Conservation (phyloP, 352 stramenopile species). For the Hyphochytrium catenoides region DNA sequence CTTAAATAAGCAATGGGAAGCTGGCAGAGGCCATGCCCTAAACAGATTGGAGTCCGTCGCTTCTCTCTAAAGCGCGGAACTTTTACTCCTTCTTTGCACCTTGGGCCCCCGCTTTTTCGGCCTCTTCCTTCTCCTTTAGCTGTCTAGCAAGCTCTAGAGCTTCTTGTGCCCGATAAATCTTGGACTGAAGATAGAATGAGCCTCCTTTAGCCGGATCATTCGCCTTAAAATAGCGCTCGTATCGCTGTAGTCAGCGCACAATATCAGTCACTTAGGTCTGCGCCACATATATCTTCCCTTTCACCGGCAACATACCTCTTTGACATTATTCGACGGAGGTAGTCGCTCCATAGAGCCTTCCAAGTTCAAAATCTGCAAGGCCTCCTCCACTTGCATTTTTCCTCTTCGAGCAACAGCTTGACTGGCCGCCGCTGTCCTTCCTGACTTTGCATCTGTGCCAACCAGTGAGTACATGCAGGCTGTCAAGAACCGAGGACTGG, state of each 20-base stretch:
- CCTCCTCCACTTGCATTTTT: slow-evolving; percentile 37
- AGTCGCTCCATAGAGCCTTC: too few species aligned
- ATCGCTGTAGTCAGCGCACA: too few species aligned
- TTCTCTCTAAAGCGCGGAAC: too few species aligned
- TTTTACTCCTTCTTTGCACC: too few species aligned
- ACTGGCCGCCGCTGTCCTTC: slow-evolving; percentile 29
- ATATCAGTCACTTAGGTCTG: slow-evolving; percentile 46
- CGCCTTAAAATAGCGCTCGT: slow-evolving; percentile 54
- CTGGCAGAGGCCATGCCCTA: too few species aligned
- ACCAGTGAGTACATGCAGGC: too few species aligned
- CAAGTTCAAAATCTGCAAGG: slow-evolving; percentile 61
- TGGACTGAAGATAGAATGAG: slow-evolving; percentile 76
- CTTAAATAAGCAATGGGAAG: too few species aligned
- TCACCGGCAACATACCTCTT: too few species aligned
- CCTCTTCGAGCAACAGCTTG: slow-evolving; percentile 34
- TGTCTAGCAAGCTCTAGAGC: slow-evolving; percentile 21
- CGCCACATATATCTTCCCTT: slow-evolving; percentile 17
- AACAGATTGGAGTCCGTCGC: too few species aligned
- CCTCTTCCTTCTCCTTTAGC: slow-evolving; percentile 6
- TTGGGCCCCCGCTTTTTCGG: background rate
- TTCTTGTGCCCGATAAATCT: slow-evolving; percentile 72
- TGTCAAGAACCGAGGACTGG: too few species aligned
- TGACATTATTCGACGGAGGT: too few species aligned
- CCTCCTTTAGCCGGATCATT: slow-evolving; percentile 68
- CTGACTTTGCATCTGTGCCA: slow-evolving; percentile 44